Base-by-base conservation (phyloP, 1,284 basidiomycete species). In the Naganishia albida region DNA sequence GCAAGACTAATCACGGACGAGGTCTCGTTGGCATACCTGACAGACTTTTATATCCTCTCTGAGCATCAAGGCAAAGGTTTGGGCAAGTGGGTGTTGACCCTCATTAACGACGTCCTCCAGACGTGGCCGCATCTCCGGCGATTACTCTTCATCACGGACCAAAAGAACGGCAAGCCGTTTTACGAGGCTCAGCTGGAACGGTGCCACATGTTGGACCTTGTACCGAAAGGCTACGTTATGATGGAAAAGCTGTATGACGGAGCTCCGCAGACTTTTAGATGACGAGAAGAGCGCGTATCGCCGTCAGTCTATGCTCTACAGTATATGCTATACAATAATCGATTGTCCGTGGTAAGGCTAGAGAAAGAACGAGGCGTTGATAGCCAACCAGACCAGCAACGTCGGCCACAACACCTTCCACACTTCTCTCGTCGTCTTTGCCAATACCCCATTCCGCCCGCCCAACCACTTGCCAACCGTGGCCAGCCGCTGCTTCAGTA, bases 321-420 rank as follows among this genome's bases (percentile, higher is more conserved):
- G n/a, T n/a, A 48, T 48, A 12, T 23, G 20, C 46, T 12, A n/a
- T 20, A 20, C n/a, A 43, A 56, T 40, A 44, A 44, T 38, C 43
- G 18, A 60, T 23, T 60, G 57, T 60, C 57, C 46, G 38, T 60
- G 26, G 10, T 34, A 3, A 25, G 13, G 10, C 28, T 63, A 66
- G 16, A 66, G 42, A 64, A 75, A 77, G 72, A 75, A 77, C 42
- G 73, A 50, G 26, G 73, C 73, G 63, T 80, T 80, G 46, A 78
- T 67, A 12, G 71, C 40, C 2, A 75, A n/a, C 77, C 77, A 80
- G 3, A 74, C 73, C 1, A 78, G 38, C 1, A 69, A 69, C n/a
- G 75, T 72, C 1, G 75, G 75, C 71, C 76, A 73, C 26, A 74
- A 70, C 16, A 78, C 71, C 16, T 69, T 68, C 48, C 72, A 54